Conservation (phyloP, 2,329 filamentous ascomycete genomes). For the Colletotrichum filicis region DNA sequence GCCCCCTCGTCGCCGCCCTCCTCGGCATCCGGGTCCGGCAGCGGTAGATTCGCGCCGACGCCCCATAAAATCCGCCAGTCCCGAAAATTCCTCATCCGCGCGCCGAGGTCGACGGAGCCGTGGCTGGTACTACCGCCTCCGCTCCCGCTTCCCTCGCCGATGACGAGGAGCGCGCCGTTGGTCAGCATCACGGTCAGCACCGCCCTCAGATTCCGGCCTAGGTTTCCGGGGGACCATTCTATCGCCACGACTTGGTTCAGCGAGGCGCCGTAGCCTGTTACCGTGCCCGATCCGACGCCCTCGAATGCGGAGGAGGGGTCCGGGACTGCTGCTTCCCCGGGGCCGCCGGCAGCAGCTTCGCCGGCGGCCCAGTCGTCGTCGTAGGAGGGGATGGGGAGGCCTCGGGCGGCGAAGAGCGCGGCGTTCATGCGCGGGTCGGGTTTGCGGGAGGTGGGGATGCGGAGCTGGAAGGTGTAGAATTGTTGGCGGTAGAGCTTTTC, state of each 20-base stretch:
- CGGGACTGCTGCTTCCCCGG: slow-evolving; percentile 37
- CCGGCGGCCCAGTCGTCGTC: slow-evolving; percentile 26
- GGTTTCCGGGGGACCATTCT: slow-evolving; percentile 67
- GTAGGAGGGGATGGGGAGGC: slow-evolving; percentile 45
- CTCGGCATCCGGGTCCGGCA: slow-evolving; percentile 53
- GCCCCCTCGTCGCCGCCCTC: slow-evolving; percentile 33
- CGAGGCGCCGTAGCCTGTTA: slow-evolving; percentile 60
- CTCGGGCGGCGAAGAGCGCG: slow-evolving; percentile 53
- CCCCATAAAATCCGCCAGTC: slow-evolving; percentile 68
- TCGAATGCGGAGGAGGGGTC: slow-evolving; percentile 41
- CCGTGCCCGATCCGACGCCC: slow-evolving; percentile 57
- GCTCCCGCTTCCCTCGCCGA: slow-evolving; percentile 55
- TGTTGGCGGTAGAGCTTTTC: slow-evolving; percentile 40
- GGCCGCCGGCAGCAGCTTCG: not conserved
- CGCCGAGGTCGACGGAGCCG: slow-evolving; percentile 40
- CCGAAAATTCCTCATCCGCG: slow-evolving; percentile 53
- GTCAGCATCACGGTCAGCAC: slow-evolving; percentile 63
- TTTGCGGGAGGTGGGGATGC: slow-evolving; percentile 46
- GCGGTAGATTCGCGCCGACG: slow-evolving; percentile 60
- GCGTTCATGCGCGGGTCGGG: slow-evolving; percentile 58
- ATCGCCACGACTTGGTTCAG: slow-evolving; percentile 66
- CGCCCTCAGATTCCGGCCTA: slow-evolving; percentile 65
- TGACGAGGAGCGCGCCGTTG: slow-evolving; percentile 59
- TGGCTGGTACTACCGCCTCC: no score
- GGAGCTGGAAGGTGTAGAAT: slow-evolving; percentile 46